These are phyloP conservation scores for Wickerhamiella allomyrinae DNA, from an alignment of 805 yeast genomes.

Conservation along the genomic window DNA sequence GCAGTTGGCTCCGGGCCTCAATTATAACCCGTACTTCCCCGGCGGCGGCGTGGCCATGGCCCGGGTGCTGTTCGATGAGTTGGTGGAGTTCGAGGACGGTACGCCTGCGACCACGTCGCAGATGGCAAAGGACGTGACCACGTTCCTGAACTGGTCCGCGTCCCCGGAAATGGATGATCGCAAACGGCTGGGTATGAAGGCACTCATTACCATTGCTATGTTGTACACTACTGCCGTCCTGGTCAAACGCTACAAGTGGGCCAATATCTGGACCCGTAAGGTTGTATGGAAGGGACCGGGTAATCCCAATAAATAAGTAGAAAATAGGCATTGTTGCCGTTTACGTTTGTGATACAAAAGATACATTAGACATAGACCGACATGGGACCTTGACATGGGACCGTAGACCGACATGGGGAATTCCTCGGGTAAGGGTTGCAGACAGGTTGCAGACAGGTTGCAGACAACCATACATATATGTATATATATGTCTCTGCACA, in stretches of 20 bases:
- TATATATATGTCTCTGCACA: too few relatives aligned
- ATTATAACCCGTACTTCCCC: slow-evolving; percentile 99
- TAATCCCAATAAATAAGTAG: slow-evolving; percentile 12
- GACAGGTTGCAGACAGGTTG: too few relatives aligned
- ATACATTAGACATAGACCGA: not conserved
- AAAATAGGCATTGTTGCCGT: too few relatives aligned
- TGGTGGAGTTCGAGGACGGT: slow-evolving; percentile 98
- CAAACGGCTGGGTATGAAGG: slow-evolving; percentile 92
- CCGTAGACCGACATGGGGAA: too few relatives aligned
- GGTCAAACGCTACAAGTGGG: slow-evolving; percentile 98
- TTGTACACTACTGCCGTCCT: slow-evolving; percentile 72
- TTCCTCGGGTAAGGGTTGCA: too few relatives aligned
- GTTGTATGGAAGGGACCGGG: slow-evolving; percentile 38
- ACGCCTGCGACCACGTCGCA: slow-evolving; percentile 97
- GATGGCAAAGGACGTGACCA: slow-evolving; percentile 97
- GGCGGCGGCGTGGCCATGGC: slow-evolving; percentile 99
- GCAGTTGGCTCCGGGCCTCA: slow-evolving; percentile 77
- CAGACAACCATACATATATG: too few relatives aligned
- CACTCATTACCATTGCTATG: slow-evolving; percentile 62
- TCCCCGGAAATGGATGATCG: slow-evolving; percentile 99
- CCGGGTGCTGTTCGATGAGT: slow-evolving; percentile 91
- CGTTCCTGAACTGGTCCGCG: slow-evolving; percentile 94
- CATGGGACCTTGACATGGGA: too few relatives aligned
- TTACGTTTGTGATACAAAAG: not conserved
- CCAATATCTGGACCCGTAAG: slow-evolving; percentile 89